phyloP scores from a whole-genome alignment of 768 basidiomycete species.

The Boletellus sp. region DNA sequence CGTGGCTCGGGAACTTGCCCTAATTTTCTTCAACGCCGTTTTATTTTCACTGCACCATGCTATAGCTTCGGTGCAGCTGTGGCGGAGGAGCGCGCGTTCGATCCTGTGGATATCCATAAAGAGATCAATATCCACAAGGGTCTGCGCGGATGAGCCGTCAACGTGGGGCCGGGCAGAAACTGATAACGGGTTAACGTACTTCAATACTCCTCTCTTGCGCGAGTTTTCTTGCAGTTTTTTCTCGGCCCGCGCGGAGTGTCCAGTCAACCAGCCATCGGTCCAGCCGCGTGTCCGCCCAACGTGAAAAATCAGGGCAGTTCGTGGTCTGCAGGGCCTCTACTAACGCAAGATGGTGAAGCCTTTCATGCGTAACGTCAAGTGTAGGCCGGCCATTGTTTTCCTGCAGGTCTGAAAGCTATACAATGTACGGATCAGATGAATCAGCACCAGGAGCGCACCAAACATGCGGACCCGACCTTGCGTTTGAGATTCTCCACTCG shows the following conservation, averaged over 20 bases:
- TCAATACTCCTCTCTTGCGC: conserved; percentile 78
- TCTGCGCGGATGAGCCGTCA: conserved; percentile 41
- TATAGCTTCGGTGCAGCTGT: conserved; percentile 86
- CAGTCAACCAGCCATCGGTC: conserved; percentile 94
- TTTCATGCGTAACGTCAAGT: conserved; percentile 69
- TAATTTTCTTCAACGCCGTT: conserved; percentile 84
- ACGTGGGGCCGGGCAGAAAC: conserved; percentile 14
- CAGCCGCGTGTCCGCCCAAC: conserved; percentile 78
- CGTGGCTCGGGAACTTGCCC: conserved; percentile 43
- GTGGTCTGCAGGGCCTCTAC: conserved; percentile 55
- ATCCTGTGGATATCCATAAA: conserved; percentile 88
- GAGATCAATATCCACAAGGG: conserved; percentile 85
- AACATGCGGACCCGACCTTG: conserved; percentile 55
- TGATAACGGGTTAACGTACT: conserved; percentile 42
- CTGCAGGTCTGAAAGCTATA: conserved; percentile 50
- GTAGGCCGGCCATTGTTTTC: conserved; percentile 49
- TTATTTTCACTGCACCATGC: conserved; percentile 98
- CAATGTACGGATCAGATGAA: conserved; percentile 12
- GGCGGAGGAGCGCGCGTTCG: conserved; percentile 68
- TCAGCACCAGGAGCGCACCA: conserved; percentile 7
- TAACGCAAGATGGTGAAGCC: conserved; percentile 65
- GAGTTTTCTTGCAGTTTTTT: conserved; percentile 70
- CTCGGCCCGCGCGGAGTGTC: conserved; percentile 76
- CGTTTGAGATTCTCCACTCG: conserved; percentile 78
- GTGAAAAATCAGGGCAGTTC: conserved; percentile 54